Conservation (phyloP, 2,329 filamentous ascomycete genomes). For the Chrysosporium queenslandicum region DNA sequence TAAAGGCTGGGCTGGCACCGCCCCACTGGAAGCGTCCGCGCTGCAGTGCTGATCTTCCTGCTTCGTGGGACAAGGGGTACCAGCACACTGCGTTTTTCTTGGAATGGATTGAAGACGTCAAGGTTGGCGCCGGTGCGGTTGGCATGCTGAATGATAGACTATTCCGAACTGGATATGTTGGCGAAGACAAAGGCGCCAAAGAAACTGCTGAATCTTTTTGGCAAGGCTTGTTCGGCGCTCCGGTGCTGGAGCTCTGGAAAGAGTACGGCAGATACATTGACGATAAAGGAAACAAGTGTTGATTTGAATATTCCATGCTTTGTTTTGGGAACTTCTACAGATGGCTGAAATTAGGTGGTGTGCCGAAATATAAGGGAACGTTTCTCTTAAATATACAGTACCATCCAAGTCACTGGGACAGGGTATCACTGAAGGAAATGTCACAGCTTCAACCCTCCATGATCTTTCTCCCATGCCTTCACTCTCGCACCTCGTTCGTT, state of each 20-base stretch:
- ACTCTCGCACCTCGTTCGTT: slow-evolving; percentile 40
- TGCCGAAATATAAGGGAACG: background rate
- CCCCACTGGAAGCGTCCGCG: slow-evolving; percentile 66
- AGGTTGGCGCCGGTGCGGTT: slow-evolving; percentile 57
- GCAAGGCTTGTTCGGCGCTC: slow-evolving; percentile 49
- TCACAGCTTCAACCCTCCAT: slow-evolving; percentile 24
- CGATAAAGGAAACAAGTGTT: background rate
- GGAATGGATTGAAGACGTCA: slow-evolving; percentile 70
- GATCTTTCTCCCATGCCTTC: slow-evolving; percentile 39
- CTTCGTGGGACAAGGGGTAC: slow-evolving; percentile 80
- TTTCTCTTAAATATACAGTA: background rate
- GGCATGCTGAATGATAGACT: slow-evolving; percentile 38
- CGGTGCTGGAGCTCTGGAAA: slow-evolving; percentile 61
- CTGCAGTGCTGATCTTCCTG: slow-evolving; percentile 38
- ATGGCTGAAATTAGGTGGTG: background rate
- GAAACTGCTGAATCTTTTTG: slow-evolving; percentile 31
- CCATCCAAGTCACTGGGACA: background rate
- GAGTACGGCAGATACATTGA: slow-evolving; percentile 54
- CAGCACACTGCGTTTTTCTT: slow-evolving; percentile 87
- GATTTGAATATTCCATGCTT: background rate
- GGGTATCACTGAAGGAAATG: background rate
- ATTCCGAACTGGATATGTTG: slow-evolving; percentile 29
- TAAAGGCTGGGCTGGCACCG: slow-evolving; percentile 61
- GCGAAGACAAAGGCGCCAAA: slow-evolving; percentile 8
- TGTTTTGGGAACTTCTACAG: background rate